Evolutionary conservation across 495 filamentous ascomycete genomes (phyloP), one percentile per base, ranked within the genome.

Genomic region (Daldinia bambusicola): DNA sequence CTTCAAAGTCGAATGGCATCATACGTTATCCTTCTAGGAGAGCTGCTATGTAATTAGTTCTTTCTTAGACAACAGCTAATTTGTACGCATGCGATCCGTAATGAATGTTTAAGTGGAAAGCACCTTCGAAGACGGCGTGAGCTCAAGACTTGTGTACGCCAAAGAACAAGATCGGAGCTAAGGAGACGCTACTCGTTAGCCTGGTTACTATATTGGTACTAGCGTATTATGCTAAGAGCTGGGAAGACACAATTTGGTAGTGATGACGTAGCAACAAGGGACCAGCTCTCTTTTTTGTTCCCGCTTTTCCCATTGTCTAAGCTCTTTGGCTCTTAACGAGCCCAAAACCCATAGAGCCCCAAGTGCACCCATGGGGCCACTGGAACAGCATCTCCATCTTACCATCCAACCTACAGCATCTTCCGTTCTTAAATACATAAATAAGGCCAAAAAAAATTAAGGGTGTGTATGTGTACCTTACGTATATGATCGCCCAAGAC

Each of bases 221-320:
- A 71, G 69, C 38, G 9, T 16, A 10, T 13, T 1, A 16, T 32
- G 7, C 51, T 61, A n/a, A 31, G 41, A 48, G 50, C 67, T 61
- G 34, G 55, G 52, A 69, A 56, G 51, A 51, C 16, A 34, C 66
- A 50, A 69, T 62, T 69, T 20, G 66, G 56, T 31, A 66, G 50
- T 62, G 41, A 73, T 73, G 70, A 73, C 66, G 66, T 69, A 73
- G 61, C n/a, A 36, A 16, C 20, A 53, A 69, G 56, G 66, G 51
- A 65, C 71, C 71, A 71, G 51, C 63, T 43, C 40, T 57, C 41
- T 52, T 57, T 57, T 26, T 48, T 45, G 32, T 40, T 60, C 57
- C 62, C 62, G 41, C 56, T 61, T 66, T 65, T 56, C 20, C 43
- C 37, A 59, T 62, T 67, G 55, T 57, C 63, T 67, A 34, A 60